These are phyloP conservation scores for Aspergillus sp. DNA, from an alignment of 2,329 filamentous ascomycete genomes.

Conservation along the genomic window DNA sequence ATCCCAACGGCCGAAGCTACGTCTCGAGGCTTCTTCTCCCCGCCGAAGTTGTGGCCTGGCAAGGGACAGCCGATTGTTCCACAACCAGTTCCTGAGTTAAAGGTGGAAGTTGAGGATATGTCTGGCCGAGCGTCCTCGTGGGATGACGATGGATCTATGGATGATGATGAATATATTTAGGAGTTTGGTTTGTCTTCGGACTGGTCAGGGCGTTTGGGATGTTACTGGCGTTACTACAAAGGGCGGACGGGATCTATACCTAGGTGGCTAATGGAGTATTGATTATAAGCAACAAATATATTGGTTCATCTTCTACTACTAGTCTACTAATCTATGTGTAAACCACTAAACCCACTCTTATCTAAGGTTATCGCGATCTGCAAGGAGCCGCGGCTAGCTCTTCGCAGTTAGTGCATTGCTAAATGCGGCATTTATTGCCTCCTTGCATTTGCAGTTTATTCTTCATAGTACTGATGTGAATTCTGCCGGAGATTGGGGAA, in stretches of 20 bases:
- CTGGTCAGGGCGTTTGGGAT: constrained; percentile 2
- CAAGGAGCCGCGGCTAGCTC: not conserved
- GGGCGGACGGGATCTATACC: not conserved
- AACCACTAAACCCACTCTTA: not conserved
- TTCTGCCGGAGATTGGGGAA: no score
- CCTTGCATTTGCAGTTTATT: not conserved
- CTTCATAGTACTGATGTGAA: no score
- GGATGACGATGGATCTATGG: constrained; percentile 29
- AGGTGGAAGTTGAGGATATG: constrained; percentile 3
- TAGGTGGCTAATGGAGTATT: not conserved
- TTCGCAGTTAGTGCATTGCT: not conserved
- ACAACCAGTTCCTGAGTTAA: constrained; percentile 13
- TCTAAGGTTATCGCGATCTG: constrained; percentile 12
- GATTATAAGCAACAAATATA: no score
- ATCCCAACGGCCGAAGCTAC: constrained; percentile 24
- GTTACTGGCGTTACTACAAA: not conserved
- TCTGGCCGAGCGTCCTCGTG: constrained; percentile 3
- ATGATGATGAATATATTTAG: constrained; percentile 37
- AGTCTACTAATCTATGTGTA: no score
- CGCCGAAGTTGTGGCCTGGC: constrained; percentile 10
- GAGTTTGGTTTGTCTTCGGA: not conserved
- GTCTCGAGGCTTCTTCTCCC: constrained; percentile 15
- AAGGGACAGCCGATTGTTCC: constrained; percentile 5
- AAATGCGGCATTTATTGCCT: not conserved
- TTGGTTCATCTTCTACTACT: no score